Conservation (phyloP, 2,329 filamentous ascomycete genomes). For the Orbilia javanica region DNA sequence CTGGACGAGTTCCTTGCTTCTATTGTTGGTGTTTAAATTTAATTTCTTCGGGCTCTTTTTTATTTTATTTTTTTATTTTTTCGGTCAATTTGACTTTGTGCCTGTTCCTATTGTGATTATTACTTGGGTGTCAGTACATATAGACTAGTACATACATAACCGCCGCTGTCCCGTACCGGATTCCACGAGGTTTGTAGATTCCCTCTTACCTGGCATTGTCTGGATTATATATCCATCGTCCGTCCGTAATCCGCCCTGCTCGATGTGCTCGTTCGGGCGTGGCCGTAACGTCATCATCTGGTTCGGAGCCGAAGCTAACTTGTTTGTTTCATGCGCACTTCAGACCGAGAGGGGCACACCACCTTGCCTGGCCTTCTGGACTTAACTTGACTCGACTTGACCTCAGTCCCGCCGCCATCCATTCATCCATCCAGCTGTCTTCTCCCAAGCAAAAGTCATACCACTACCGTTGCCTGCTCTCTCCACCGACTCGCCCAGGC, state of each 20-base stretch:
- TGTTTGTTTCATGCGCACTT: slow-evolving; percentile 46
- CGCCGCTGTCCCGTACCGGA: neutral
- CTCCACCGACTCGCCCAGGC: neutral
- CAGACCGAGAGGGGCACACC: slow-evolving; percentile 24
- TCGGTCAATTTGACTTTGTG: neutral
- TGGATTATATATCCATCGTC: too few relatives aligned
- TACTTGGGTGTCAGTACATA: neutral
- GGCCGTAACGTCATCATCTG: slow-evolving; percentile 14
- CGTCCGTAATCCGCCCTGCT: too few relatives aligned
- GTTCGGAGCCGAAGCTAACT: slow-evolving; percentile 27
- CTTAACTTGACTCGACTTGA: too few relatives aligned
- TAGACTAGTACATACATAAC: neutral
- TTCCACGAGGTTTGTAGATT: slow-evolving; percentile 28
- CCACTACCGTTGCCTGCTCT: slow-evolving; percentile 25
- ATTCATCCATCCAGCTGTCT: neutral
- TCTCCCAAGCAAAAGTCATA: slow-evolving; percentile 27
- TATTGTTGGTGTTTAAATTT: slow-evolving; percentile 9
- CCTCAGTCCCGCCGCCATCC: neutral
- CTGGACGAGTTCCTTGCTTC: slow-evolving; percentile 1
- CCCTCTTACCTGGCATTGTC: slow-evolving; percentile 1
- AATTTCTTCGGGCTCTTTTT: slow-evolving; percentile 1
- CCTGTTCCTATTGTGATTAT: neutral
- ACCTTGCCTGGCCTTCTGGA: slow-evolving; percentile 1
- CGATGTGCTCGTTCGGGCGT: neutral
- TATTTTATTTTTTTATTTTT: neutral